Evolutionary conservation across 1,139 yeast genomes (phyloP), one percentile per base, ranked within the genome.

Genomic region (Sugiyamaella japonica): DNA sequence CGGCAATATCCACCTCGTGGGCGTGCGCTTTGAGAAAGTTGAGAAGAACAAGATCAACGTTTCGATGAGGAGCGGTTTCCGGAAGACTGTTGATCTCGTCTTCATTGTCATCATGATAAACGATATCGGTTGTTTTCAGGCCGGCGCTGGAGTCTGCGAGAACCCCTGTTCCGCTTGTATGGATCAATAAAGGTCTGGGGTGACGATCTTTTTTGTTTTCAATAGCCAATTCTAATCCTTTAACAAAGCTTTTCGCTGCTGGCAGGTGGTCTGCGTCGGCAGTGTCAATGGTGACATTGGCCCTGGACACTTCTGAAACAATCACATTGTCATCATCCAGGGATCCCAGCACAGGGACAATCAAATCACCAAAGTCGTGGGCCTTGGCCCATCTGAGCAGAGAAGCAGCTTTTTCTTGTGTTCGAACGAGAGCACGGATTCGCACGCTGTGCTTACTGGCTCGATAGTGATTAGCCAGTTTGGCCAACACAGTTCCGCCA

Each of bases 141-240:
- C 65, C 63, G 6, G 58, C 52, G 15, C 73, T 62, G 1, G 59
- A 65, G 53, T 74, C 77, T 8, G 54, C 48, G 20, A 67, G 48
- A 25, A 74, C 62, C 7, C 74, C 69, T 1, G 77, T 73, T 9
- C 79, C 79, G 1, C 78, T 73, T 34, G 77, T 75, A 52, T 75
- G 79, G 49, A 76, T 62, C 37, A 73, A 65, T 38, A 73, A 56
- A 3, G 74, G 72, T 15, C 62, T 63, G 4, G 49, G 42, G 25
- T 20, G 3, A 15, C 40, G 5, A 16, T 13, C 29, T 12, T 37
- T 39, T 20, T 32, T 31, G 3, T 16, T 7, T 12, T 56, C 54
- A 13, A 61, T 59, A 0, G 59, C 54, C 38, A 34, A 13, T 3
- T 46, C 50, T 34, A 62, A 49, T 10, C 63, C 65, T 40, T 53